Percentiles rank a stretch among this genome's conserved stretches.
Conservation (phyloP, 2,329 filamentous ascomycete species). For the Phyllachora maydis region DNA sequence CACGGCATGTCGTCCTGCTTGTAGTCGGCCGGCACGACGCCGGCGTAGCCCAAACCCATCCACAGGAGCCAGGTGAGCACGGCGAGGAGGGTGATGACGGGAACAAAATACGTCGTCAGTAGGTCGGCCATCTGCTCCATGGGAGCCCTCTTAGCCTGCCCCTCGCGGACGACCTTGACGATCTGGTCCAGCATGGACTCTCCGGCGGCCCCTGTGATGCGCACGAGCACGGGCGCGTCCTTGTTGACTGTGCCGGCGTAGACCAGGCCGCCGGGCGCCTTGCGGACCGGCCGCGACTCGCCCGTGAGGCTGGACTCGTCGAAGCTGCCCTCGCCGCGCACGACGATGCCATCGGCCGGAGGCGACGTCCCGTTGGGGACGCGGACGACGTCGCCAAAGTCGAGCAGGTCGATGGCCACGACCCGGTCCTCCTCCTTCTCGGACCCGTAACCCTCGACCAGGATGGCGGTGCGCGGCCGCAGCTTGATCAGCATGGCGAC, state of each 20-base stretch:
- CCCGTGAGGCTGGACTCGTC: conserved; percentile 84
- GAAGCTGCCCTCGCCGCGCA: conserved; percentile 44
- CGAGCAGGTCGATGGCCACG: conserved; percentile 46
- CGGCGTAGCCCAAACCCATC: conserved; percentile 41
- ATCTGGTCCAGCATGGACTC: conserved; percentile 65
- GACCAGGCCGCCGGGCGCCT: conserved; percentile 39
- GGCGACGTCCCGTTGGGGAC: conserved; percentile 67
- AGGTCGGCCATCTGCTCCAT: conserved; percentile 56
- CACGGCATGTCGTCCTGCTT: conserved; percentile 39
- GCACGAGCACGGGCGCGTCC: conserved; percentile 36
- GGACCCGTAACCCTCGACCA: conserved; percentile 30
- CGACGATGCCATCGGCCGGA: conserved; percentile 57
- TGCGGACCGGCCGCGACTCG: conserved; percentile 48
- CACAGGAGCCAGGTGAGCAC: conserved; percentile 53
- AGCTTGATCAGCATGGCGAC: conserved; percentile 62
- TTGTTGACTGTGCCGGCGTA: conserved; percentile 62
- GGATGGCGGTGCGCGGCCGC: conserved; percentile 53
- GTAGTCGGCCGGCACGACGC: conserved; percentile 33
- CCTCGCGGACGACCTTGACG: conserved; percentile 55
- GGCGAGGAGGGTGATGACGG: conserved; percentile 47
- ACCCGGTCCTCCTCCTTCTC: conserved; percentile 15
- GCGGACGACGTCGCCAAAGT: conserved; percentile 53
- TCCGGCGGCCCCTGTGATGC: conserved; percentile 42
- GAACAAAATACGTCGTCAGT: conserved; percentile 60
- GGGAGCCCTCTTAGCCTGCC: conserved; percentile 54